Percentiles rank a stretch among this genome's conserved stretches.
phyloP scores from a whole-genome alignment of 805 yeast genomes.

The Kregervanrija delftensis region DNA sequence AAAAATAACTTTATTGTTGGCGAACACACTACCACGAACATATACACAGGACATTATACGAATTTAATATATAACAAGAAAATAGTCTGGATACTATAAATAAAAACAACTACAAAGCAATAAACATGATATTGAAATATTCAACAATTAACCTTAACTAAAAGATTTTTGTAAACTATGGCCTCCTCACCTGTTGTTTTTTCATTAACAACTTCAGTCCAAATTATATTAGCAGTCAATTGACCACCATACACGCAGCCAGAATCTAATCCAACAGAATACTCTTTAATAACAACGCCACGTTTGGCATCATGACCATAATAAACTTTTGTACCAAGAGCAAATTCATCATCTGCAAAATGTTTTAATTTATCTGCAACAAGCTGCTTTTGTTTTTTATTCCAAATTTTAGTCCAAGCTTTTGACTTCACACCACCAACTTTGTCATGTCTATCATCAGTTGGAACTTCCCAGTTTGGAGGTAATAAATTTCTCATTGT shows the following conservation, averaged over 20 bases:
- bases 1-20: too few relatives aligned
- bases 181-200: constrained; percentile 4
- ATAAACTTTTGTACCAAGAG: constrained; percentile 39
- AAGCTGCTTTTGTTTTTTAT: constrained; percentile 13
- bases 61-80: background rate
- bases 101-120: background rate
- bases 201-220: constrained; percentile 23
- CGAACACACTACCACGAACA: too few relatives aligned
- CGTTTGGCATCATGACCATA: constrained; percentile 88
- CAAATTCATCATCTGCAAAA: constrained; percentile 7
- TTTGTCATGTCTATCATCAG: constrained; percentile 34
- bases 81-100: background rate
- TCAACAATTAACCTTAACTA: constrained; percentile 25
- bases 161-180: constrained; percentile 21
- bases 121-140: background rate
- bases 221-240: constrained; percentile 56
- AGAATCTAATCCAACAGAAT: constrained; percentile 74
- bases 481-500: constrained; percentile 65
- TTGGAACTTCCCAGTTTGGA: constrained; percentile 53
- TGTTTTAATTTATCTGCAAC: constrained; percentile 7
- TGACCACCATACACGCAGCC: constrained; percentile 74
- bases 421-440: constrained; percentile 24
- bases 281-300: constrained; percentile 61
- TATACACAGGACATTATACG: too few relatives aligned
- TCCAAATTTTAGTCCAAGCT: constrained; percentile 30